Percentiles rank a stretch among this genome's conserved stretches.
These are phyloP conservation scores for Colletotrichum simmondsii DNA, from an alignment of 2,329 filamentous ascomycete species.

Conservation along the genomic window DNA sequence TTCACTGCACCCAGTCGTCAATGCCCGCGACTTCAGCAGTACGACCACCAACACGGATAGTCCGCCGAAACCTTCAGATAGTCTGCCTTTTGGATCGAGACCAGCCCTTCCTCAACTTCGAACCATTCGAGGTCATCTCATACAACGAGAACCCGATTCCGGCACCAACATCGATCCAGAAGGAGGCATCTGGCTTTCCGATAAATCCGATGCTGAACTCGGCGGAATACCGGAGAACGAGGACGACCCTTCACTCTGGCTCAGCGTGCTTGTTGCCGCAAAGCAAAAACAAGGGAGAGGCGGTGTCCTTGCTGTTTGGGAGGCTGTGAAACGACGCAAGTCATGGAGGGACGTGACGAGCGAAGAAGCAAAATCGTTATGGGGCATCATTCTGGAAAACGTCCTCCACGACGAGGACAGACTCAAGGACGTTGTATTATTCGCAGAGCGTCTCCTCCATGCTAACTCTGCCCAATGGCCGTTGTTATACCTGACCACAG, in stretches of 20 bases:
- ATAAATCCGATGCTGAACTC: not conserved
- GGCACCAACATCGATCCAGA: not conserved
- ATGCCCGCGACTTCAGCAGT: not conserved
- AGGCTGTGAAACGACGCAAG: slow-evolving; percentile 38
- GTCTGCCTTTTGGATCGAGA: not conserved
- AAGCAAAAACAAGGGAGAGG: slow-evolving; percentile 37
- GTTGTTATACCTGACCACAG: slow-evolving; percentile 57
- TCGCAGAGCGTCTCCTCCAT: slow-evolving; percentile 55
- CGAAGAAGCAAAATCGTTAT: slow-evolving; percentile 40
- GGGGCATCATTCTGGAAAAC: slow-evolving; percentile 41
- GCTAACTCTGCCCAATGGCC: slow-evolving; percentile 58
- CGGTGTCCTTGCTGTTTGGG: slow-evolving; percentile 41
- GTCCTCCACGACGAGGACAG: slow-evolving; percentile 40
- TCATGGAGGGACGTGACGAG: slow-evolving; percentile 39
- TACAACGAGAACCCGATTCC: not conserved
- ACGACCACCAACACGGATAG: not conserved
- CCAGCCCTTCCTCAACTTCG: too few relatives aligned
- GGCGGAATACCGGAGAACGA: slow-evolving; percentile 20
- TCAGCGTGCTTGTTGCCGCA: slow-evolving; percentile 35
- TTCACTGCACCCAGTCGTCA: not conserved
- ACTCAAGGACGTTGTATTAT: slow-evolving; percentile 48
- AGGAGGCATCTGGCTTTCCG: not conserved
- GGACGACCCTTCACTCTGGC: slow-evolving; percentile 36
- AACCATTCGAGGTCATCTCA: not conserved
- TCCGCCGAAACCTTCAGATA: not conserved